Conservation (phyloP, 2,329 filamentous ascomycete species). For the Chalara sp. region DNA sequence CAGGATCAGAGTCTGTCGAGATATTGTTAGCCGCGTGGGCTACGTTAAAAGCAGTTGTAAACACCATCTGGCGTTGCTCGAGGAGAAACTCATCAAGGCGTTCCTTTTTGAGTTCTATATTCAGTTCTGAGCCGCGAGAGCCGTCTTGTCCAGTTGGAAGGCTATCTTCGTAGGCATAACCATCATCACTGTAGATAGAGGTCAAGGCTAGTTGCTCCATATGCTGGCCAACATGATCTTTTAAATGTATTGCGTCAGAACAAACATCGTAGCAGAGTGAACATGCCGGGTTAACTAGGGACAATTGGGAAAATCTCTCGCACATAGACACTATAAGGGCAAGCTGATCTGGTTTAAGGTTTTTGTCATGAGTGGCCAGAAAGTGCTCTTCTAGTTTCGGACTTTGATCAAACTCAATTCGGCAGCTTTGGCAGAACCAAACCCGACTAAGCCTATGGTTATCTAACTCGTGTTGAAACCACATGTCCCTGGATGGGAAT, state of each 20-base stretch:
- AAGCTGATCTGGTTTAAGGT: slow-evolving; percentile 7
- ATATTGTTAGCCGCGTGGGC: not conserved
- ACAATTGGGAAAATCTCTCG: slow-evolving; percentile 6
- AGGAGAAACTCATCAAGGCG: too few species aligned
- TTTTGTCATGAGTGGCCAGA: slow-evolving; percentile 2
- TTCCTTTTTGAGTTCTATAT: too few species aligned
- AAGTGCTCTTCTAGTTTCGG: slow-evolving; percentile 4
- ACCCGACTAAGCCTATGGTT: slow-evolving; percentile 12
- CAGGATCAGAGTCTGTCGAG: slow-evolving; percentile 2
- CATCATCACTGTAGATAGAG: slow-evolving; percentile 8
- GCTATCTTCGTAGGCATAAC: slow-evolving; percentile 6
- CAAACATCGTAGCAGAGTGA: not conserved
- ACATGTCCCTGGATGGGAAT: slow-evolving; percentile 13
- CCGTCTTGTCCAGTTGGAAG: slow-evolving; percentile 2
- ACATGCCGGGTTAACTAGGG: not conserved
- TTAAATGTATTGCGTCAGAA: slow-evolving; percentile 1
- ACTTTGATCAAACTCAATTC: slow-evolving; percentile 5
- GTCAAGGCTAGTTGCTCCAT: slow-evolving; percentile 13
- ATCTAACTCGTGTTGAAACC: slow-evolving; percentile 19
- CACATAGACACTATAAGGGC: slow-evolving; percentile 16
- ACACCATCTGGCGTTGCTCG: too few species aligned
- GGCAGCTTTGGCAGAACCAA: slow-evolving; percentile 15
- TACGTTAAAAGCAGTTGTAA: too few species aligned
- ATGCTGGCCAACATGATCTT: slow-evolving; percentile 11
- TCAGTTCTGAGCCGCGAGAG: too few species aligned